Conservation (phyloP, 768 basidiomycete genomes). For the Mycena rebaudengoi region DNA sequence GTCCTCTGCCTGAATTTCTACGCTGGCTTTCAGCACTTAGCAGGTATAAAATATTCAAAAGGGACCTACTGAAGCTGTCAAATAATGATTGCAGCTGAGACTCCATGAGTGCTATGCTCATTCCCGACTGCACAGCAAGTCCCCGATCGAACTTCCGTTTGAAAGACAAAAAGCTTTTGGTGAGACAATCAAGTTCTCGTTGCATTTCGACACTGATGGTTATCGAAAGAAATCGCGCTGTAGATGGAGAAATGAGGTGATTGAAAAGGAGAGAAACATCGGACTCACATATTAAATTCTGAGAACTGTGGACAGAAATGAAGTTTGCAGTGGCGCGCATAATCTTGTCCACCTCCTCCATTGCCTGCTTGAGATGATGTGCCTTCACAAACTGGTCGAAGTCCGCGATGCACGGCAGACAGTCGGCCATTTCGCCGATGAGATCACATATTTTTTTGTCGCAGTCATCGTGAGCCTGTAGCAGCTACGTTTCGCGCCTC, state of each 20-base stretch:
- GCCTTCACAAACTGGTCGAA: slow-evolving; percentile 33
- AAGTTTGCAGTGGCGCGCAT: slow-evolving; percentile 35
- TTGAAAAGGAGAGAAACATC: slow-evolving; percentile 13
- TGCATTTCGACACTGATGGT: background rate
- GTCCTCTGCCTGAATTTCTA: too few species aligned
- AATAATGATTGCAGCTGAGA: slow-evolving; percentile 17
- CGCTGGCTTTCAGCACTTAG: too few species aligned
- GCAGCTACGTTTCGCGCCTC: background rate
- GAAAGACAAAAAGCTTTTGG: slow-evolving; percentile 26
- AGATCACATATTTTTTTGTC: slow-evolving; percentile 4
- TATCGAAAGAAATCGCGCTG: background rate
- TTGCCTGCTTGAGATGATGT: slow-evolving; percentile 28
- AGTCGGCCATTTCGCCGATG: slow-evolving; percentile 31
- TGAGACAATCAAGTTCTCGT: slow-evolving; percentile 27
- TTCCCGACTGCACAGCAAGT: slow-evolving; percentile 29
- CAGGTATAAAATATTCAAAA: too few species aligned
- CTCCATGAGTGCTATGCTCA: slow-evolving; percentile 15
- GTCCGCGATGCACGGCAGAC: slow-evolving; percentile 31
- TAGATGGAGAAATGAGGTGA: slow-evolving; percentile 14
- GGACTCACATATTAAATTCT: slow-evolving; percentile 15
- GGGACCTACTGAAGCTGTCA: background rate
- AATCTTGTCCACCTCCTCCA: slow-evolving; percentile 32
- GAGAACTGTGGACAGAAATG: slow-evolving; percentile 23
- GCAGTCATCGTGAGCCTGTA: background rate
- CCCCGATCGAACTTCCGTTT: slow-evolving; percentile 36